Evolutionary conservation across 192 early-diverging fungal species (phyloP).

Genomic region (Martensiomyces pterosporus): DNA sequence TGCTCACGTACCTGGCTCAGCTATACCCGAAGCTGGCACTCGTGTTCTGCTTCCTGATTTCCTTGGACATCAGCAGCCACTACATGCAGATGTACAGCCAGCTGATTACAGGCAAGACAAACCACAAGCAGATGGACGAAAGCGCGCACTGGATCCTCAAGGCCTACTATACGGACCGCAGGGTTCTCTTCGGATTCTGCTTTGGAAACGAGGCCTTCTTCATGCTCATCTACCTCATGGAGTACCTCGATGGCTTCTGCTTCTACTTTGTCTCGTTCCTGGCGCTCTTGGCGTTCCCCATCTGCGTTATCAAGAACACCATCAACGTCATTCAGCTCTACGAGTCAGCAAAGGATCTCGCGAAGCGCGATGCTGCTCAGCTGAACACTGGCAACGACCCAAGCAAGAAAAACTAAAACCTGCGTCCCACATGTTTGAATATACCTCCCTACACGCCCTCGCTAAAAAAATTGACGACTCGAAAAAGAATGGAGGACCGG

Average conservation of each 20-base stretch:
- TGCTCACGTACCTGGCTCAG: constrained; percentile 79
- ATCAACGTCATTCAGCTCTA: constrained; percentile 93
- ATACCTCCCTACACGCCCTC: no score
- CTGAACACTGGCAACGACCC: constrained; percentile 17
- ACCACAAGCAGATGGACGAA: constrained; percentile 85
- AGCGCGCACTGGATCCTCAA: constrained; percentile 72
- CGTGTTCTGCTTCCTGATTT: constrained; percentile 86
- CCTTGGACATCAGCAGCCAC: constrained; percentile 92
- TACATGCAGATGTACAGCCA: constrained; percentile 99
- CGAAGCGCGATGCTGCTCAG: constrained; percentile 55
- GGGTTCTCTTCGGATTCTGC: constrained; percentile 88
- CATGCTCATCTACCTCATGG: constrained; percentile 77
- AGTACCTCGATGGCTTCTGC: constrained; percentile 34
- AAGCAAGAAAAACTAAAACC: constrained; percentile 2
- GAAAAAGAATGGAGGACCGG: constrained; percentile 5
- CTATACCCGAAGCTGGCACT: constrained; percentile 64
- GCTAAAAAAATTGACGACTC: neutral
- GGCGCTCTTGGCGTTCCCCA: constrained; percentile 55
- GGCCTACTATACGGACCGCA: constrained; percentile 89
- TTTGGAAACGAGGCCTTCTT: constrained; percentile 90
- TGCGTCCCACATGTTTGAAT: no score
- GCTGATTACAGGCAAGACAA: constrained; percentile 74
- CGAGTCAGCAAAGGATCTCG: constrained; percentile 77
- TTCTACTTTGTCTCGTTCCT: constrained; percentile 15
- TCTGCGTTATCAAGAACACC: constrained; percentile 84